A percentile compares a stretch with the other conserved stretches of the same genome.
Evolutionary conservation across 805 yeast genomes (phyloP).

Genomic region (Yarrowia divulgata): DNA sequence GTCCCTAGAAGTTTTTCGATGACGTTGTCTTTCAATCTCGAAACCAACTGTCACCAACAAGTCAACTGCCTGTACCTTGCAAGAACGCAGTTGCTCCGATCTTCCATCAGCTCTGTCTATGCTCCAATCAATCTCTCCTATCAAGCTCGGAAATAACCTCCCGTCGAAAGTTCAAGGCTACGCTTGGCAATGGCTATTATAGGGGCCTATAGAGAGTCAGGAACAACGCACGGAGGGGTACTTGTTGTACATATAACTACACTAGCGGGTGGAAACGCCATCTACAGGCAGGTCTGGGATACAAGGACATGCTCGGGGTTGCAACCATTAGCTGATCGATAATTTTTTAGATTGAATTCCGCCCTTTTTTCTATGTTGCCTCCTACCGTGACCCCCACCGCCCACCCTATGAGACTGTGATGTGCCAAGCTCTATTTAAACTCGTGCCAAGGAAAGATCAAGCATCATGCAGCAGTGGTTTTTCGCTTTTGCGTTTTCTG

Average conservation of each 20-base stretch:
- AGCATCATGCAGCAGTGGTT: neutral
- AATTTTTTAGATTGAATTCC: neutral
- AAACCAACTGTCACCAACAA: too few relatives aligned
- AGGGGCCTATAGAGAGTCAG: neutral
- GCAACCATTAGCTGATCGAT: too few relatives aligned
- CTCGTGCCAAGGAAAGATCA: constrained; percentile 2
- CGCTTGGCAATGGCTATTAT: constrained; percentile 1
- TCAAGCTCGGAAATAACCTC: neutral
- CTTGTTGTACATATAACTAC: neutral
- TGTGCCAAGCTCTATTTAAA: neutral
- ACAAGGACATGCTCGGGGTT: too few relatives aligned
- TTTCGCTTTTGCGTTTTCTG: neutral
- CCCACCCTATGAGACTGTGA: neutral
- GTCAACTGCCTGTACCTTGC: too few relatives aligned
- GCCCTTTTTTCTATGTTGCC: neutral
- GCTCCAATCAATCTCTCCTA: neutral
- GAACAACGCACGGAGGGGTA: neutral
- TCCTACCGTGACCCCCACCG: neutral
- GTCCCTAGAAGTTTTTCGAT: too few relatives aligned
- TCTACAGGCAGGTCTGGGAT: too few relatives aligned
- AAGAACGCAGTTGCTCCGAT: too few relatives aligned
- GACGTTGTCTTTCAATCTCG: too few relatives aligned
- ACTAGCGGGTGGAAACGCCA: neutral
- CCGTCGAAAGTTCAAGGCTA: constrained; percentile 8
- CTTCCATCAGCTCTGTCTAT: too few relatives aligned